Evolutionary conservation across 75 land plant genomes (phyloP).

Genomic region (Pinus taeda): DNA sequence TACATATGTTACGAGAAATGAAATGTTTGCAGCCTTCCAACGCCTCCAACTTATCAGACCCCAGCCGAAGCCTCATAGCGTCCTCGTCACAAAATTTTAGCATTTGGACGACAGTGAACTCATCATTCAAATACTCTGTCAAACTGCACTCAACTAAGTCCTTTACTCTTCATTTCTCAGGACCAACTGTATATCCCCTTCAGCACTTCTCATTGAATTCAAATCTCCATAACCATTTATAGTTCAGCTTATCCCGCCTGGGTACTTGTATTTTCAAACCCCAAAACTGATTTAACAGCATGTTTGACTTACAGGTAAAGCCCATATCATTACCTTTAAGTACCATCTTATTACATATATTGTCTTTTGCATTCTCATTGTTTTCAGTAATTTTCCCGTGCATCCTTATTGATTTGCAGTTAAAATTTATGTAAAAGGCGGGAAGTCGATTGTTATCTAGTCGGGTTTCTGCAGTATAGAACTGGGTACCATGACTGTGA

Average conservation of each 20-base stretch:
- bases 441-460: background rate
- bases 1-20: too few relatives aligned
- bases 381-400: background rate
- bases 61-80: too few relatives aligned
- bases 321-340: background rate
- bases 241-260: background rate
- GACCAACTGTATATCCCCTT: background rate
- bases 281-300: background rate
- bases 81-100: too few relatives aligned
- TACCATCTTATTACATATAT: background rate
- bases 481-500: constrained; percentile 1
- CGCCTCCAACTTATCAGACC: too few relatives aligned
- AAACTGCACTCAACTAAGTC: background rate
- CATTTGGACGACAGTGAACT: too few relatives aligned
- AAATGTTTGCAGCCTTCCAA: too few relatives aligned
- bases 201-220: background rate
- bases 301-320: background rate
- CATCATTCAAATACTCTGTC: background rate
- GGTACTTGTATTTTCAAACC: background rate
- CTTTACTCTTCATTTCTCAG: background rate
- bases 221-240: background rate
- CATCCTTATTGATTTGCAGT: background rate
- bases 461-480: background rate
- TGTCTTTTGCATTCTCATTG: background rate
- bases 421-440: background rate